phyloP scores from a whole-genome alignment of 176 grass and related monocot genomes.

The Typha latifolia region DNA sequence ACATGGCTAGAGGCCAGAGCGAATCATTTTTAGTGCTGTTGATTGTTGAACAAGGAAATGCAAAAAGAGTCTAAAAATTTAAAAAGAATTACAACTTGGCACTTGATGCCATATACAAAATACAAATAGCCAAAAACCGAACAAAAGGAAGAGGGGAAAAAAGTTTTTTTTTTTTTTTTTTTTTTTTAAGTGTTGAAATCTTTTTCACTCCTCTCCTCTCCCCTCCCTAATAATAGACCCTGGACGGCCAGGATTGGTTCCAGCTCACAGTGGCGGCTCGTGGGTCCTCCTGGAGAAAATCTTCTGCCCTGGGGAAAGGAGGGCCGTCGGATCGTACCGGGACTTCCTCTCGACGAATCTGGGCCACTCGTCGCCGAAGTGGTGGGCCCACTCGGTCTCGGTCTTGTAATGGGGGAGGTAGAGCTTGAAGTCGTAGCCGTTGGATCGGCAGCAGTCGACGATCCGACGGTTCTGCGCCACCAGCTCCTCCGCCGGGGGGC shows the following conservation, averaged over 20 bases:
- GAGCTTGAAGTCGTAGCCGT: slow-evolving; percentile 78
- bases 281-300: slow-evolving; percentile 52
- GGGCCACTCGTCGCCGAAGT: slow-evolving; percentile 62
- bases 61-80: not conserved
- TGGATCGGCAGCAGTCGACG: slow-evolving; percentile 39
- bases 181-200: too few species aligned
- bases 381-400: slow-evolving; percentile 51
- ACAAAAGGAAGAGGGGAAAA: not conserved
- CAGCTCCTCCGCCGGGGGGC: slow-evolving; percentile 39
- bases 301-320: slow-evolving; percentile 73
- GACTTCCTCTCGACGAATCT: slow-evolving; percentile 59
- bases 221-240: not conserved
- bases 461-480: slow-evolving; percentile 67
- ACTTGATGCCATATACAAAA: not conserved
- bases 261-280: not conserved
- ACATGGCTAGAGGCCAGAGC: too few species aligned
- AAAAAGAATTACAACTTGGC: slow-evolving; percentile 7
- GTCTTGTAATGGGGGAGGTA: slow-evolving; percentile 66
- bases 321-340: slow-evolving; percentile 59
- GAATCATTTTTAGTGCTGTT: not conserved
- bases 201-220: too few species aligned
- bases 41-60: too few species aligned
- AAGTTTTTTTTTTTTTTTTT: too few species aligned
- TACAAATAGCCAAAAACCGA: not conserved
- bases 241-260: not conserved